Base-by-base conservation (phyloP, 768 basidiomycete genomes). In the Pleurotus citrinopileatus region DNA sequence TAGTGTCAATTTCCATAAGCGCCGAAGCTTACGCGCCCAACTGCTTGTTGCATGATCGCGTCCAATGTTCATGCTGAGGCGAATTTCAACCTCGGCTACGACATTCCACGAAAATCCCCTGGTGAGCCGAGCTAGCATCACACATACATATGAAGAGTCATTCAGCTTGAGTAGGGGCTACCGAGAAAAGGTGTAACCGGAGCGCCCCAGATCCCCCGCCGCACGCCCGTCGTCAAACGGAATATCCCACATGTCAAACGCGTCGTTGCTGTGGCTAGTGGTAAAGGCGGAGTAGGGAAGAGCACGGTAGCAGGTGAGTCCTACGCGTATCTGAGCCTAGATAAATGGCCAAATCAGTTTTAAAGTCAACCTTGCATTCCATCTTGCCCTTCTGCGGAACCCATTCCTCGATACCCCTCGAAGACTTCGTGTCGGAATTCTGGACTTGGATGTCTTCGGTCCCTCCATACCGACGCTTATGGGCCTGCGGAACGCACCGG, bases 221-320 rank as follows among this genome's bases (percentile, higher is more conserved):
- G 77, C 57, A 72, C 76, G 1, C 75, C 76, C 1, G 74, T 81
- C 22, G 68, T 74, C 55, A 87, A 83, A 65, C 70, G 82, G 28
- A 63, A 72, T 0, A 82, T 91, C 46, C 77, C 86, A 1, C 73
- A 96, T 60, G 94, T 94, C 5, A 84, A 86, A 60, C 84, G 85
- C 57, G 84, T 95, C 13, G 64, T 98, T 3, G 87, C 82, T 2
- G 92, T 98, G 0, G 90, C 94, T 6, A 92, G 90, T 59, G 95
- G 94, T 3, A 98, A 98, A 65, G 96, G 96, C 22, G 95, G 95
- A 1, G 95, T 97, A 15, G 95, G 95, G 15, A 98, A 97, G 70
- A 94, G 91, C 57, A 98, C 94, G 0, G 76, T 98, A 27, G 91
- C 94, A 53, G 89, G 94, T 94, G 57, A 34, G 79, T 63, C 25